These are phyloP conservation scores for Asparagopsis taxiformis DNA, from an alignment of 31 red algal species.

Conservation along the genomic window DNA sequence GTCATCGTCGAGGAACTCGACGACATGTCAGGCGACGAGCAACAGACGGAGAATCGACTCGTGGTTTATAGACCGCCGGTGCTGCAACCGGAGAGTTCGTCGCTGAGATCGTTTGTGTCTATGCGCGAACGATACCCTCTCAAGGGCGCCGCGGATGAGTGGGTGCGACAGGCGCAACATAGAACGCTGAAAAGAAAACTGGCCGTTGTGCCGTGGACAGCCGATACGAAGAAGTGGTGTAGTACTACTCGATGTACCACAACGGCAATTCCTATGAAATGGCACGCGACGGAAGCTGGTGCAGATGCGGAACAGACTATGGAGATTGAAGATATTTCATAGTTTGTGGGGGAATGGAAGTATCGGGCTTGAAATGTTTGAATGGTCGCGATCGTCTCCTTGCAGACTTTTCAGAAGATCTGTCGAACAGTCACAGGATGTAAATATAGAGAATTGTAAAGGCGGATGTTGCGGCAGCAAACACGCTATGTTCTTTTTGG, in stretches of 20 bases:
- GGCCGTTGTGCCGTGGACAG: slow-evolving; percentile 54
- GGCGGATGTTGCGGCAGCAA: too few relatives aligned
- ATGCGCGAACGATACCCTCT: slow-evolving; percentile 5
- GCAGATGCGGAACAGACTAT: slow-evolving; percentile 14
- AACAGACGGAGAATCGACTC: slow-evolving; percentile 24
- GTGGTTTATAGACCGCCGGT: neutral
- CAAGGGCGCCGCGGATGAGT: slow-evolving; percentile 21
- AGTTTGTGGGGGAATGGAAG: neutral
- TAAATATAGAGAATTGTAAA: too few relatives aligned
- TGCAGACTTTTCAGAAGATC: too few relatives aligned
- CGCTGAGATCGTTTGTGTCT: slow-evolving; percentile 8
- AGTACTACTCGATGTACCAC: neutral
- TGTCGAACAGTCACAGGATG: too few relatives aligned
- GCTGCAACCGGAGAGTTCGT: too few relatives aligned
- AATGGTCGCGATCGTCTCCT: too few relatives aligned
- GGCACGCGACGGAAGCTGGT: slow-evolving; percentile 24
- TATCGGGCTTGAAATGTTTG: too few relatives aligned
- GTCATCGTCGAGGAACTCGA: slow-evolving; percentile 36
- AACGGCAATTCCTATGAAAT: slow-evolving; percentile 53
- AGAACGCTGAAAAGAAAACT: slow-evolving; percentile 33
- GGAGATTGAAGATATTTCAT: slow-evolving; percentile 44
- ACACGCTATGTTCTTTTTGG: too few relatives aligned
- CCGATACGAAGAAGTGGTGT: slow-evolving; percentile 19
- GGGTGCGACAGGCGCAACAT: slow-evolving; percentile 5
- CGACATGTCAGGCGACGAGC: neutral